Percentiles rank a stretch among this genome's conserved stretches.
These are phyloP conservation scores for Rhodomyrtus psidioides DNA, from an alignment of 441 rosid genomes.

Conservation along the genomic window DNA sequence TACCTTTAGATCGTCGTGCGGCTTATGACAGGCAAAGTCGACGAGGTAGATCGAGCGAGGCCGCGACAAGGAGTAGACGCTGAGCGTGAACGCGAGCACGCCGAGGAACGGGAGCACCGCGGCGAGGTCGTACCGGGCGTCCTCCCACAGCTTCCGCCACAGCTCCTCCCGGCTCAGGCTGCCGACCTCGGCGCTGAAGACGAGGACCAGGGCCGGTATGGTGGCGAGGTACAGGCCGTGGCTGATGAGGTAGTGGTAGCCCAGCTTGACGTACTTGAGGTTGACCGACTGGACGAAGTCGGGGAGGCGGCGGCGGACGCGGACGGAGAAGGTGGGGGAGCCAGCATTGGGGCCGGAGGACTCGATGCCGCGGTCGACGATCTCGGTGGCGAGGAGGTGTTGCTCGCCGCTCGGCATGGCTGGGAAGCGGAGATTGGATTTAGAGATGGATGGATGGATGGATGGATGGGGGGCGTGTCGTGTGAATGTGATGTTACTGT, in stretches of 20 bases:
- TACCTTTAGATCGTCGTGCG: conserved; percentile 81
- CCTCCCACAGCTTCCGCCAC: conserved; percentile 76
- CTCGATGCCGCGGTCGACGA: conserved; percentile 76
- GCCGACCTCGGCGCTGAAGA: conserved; percentile 80
- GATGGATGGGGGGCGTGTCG: not conserved
- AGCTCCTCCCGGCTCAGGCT: conserved; percentile 71
- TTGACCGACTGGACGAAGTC: conserved; percentile 94
- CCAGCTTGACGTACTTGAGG: conserved; percentile 82
- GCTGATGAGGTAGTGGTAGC: conserved; percentile 78
- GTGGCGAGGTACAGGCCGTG: conserved; percentile 88
- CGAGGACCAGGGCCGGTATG: conserved; percentile 63
- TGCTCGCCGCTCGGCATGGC: conserved; percentile 41
- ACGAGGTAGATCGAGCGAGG: conserved; percentile 80
- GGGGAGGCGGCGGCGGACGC: conserved; percentile 77
- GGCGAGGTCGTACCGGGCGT: conserved; percentile 58
- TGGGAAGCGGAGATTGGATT: not conserved
- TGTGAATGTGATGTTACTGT: too few species aligned
- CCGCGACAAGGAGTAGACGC: conserved; percentile 69
- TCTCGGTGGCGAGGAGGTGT: conserved; percentile 80
- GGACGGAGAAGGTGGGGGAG: conserved; percentile 68
- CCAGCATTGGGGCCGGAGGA: conserved; percentile 88
- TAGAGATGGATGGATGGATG: not conserved
- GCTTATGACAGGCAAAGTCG: conserved; percentile 76
- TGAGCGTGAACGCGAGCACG: conserved; percentile 56
- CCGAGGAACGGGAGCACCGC: conserved; percentile 53